phyloP scores from a whole-genome alignment of 2,329 filamentous ascomycete genomes.

The Cladorrhinum sp. region DNA sequence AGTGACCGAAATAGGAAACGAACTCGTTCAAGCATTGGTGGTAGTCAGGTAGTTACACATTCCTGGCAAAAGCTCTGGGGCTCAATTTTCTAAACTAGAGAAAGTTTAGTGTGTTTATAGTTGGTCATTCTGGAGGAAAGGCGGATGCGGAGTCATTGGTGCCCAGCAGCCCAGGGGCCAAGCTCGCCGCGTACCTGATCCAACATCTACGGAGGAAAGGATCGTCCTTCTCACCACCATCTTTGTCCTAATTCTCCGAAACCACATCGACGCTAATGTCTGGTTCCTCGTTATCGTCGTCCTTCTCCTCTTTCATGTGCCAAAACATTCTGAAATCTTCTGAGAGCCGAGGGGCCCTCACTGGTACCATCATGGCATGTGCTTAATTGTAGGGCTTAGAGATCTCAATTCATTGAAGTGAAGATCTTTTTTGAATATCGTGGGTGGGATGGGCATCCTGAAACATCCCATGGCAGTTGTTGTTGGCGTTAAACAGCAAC shows the following conservation, averaged over 20 bases:
- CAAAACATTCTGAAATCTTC: not conserved
- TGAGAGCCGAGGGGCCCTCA: not conserved
- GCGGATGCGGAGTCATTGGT: not conserved
- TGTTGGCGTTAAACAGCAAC: too few relatives aligned
- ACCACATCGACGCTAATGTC: not conserved
- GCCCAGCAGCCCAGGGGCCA: not conserved
- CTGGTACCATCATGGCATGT: not conserved
- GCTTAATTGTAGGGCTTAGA: not conserved
- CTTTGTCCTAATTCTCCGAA: not conserved
- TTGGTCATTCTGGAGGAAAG: not conserved
- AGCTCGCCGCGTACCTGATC: not conserved
- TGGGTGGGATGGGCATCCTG: not conserved
- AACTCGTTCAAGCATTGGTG: not conserved
- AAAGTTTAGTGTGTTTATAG: not conserved
- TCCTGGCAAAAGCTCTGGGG: not conserved
- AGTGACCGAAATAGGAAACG: not conserved
- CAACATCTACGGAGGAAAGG: not conserved
- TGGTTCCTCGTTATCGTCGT: not conserved
- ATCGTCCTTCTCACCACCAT: not conserved
- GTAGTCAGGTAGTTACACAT: not conserved
- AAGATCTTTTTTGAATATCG: not conserved
- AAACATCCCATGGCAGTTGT: too few relatives aligned
- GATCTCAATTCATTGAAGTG: not conserved
- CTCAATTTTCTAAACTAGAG: not conserved
- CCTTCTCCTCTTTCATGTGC: not conserved